phyloP scores from a whole-genome alignment of 495 filamentous ascomycete species.

The Aspergillus conjunctus region DNA sequence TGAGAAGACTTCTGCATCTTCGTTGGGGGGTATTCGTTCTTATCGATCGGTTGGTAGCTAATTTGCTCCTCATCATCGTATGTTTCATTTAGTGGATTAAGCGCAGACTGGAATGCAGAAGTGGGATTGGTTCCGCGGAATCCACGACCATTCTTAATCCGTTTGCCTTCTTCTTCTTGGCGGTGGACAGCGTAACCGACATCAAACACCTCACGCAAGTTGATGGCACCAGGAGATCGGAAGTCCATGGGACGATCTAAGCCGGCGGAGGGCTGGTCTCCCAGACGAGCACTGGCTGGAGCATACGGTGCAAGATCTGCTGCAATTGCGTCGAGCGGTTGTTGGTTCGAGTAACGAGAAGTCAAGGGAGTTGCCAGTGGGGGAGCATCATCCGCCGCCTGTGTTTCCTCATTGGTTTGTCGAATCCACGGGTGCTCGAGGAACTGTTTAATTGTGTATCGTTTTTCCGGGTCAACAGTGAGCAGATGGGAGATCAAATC shows the following conservation, averaged over 20 bases:
- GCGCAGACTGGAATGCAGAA: conserved; percentile 48
- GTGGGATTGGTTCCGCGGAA: conserved; percentile 58
- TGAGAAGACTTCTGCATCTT: conserved; percentile 66
- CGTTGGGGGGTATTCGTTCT: conserved; percentile 52
- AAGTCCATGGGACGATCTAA: conserved; percentile 80
- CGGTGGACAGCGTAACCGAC: conserved; percentile 95
- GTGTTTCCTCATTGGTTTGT: conserved; percentile 71
- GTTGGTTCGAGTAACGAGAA: conserved; percentile 52
- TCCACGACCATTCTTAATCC: conserved; percentile 76
- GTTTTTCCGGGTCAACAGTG: conserved; percentile 86
- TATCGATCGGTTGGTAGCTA: conserved; percentile 36
- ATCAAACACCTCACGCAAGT: conserved; percentile 95
- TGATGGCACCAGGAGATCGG: conserved; percentile 92
- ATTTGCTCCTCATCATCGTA: conserved; percentile 63
- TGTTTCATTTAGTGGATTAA: conserved; percentile 72
- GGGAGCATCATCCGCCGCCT: conserved; percentile 73
- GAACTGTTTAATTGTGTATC: conserved; percentile 86
- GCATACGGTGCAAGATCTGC: conserved; percentile 47
- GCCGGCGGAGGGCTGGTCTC: conserved; percentile 52
- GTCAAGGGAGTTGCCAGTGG: conserved; percentile 70
- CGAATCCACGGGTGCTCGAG: conserved; percentile 93
- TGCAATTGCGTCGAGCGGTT: conserved; percentile 29
- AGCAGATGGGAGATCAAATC: conserved; percentile 91
- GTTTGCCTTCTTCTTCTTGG: conserved; percentile 94
- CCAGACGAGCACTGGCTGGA: conserved; percentile 48